Base-by-base conservation (phyloP, 768 basidiomycete species). In the Russula dissimulans region DNA sequence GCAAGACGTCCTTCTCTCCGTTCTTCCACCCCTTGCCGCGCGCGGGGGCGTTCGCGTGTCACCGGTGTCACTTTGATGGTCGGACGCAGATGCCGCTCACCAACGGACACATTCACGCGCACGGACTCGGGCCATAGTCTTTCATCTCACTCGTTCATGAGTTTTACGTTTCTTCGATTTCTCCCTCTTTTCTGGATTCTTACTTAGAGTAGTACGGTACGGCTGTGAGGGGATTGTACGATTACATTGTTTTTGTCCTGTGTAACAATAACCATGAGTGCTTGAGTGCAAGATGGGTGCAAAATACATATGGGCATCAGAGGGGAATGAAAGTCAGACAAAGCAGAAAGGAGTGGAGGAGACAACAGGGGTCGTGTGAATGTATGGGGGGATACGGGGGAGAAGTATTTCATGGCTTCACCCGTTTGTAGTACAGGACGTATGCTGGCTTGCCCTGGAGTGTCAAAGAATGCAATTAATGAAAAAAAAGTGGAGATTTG, bases 371-470 rank as follows among this genome's bases (percentile, higher is more conserved):
- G 36, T n/a, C n/a, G 26, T 34, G 51, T 48, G 50, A 56, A 54
- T 53, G 18, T 43, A 60, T 17, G 8, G 11, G 41, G 41, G 22
- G 22, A 26, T 26, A 26, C 22, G 22, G 22, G 22, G n/a, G 3
- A 36, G 51, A 56, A 43, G 7, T 22, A 34, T 54, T 42, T 60
- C 41, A 66, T 43, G 63, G 29, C 41, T 64, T 66, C 11, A 68
- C 66, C 7, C 87, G 77, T 71, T 89, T 89, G 74, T 89, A 91
- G 71, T 88, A 91, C 71, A 91, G 72, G 46, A 91, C 86, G 68
- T 91, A 91, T 68, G 89, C 89, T 6, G 79, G 80, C 36, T 78
- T 78, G 39, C 79, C 79, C 77, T 87, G 76, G 60, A 75, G 74
- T 46, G 15, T 26, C 22, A 49, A 4, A 11, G 8, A 17, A 34